phyloP scores from a whole-genome alignment of 148 eudicot genomes.

The Rhododendron vialii region DNA sequence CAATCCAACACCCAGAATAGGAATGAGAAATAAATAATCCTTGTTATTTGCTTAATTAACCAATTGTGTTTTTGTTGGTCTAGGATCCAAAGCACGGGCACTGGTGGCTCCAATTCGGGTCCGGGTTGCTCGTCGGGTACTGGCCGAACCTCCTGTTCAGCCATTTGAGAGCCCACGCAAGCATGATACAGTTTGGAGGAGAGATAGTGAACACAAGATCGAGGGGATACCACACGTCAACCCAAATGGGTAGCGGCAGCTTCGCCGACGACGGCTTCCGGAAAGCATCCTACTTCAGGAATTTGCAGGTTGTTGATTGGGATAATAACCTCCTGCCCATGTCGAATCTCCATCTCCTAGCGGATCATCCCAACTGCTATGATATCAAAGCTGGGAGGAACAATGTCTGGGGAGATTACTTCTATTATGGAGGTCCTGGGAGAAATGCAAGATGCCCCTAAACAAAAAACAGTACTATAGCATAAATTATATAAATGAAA shows the following conservation, averaged over 20 bases:
- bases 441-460: constrained; percentile 68
- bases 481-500: neutral
- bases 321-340: constrained; percentile 82
- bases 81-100: constrained; percentile 97
- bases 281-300: constrained; percentile 88
- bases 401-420: constrained; percentile 80
- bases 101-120: constrained; percentile 95
- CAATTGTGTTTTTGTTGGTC: neutral
- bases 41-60: too few relatives aligned
- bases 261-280: constrained; percentile 84
- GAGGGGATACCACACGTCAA: constrained; percentile 75
- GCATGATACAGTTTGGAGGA: constrained; percentile 97
- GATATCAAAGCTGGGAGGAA: constrained; percentile 76
- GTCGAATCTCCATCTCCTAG: constrained; percentile 61
- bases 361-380: constrained; percentile 94
- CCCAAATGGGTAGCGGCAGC: constrained; percentile 98
- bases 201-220: constrained; percentile 80
- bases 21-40: neutral
- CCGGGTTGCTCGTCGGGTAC: constrained; percentile 80
- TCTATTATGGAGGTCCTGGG: constrained; percentile 98
- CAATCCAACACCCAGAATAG: neutral
- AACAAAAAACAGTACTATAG: neutral
- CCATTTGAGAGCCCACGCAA: constrained; percentile 68
- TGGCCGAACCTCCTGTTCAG: constrained; percentile 89
- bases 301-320: constrained; percentile 91